Base-by-base conservation (phyloP, 139 green algal species). In the Tetraselmis chui region DNA sequence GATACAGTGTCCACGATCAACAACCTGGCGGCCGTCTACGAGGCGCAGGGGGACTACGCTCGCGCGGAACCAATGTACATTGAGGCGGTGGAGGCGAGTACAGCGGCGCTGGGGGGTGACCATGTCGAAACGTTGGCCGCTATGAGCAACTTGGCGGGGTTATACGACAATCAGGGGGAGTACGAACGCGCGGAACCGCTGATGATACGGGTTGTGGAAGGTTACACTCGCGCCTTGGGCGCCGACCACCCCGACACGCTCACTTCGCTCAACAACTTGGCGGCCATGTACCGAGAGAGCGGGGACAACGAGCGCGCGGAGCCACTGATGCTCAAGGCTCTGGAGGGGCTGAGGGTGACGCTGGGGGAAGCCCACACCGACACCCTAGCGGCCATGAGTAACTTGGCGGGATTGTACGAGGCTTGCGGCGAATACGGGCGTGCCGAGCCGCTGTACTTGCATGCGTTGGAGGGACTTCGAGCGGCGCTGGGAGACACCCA, bases 371-470 rank as follows among this genome's bases (percentile, higher is more conserved):
- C 31, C 0, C 78, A 86, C 59, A 32, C 83, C 24, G 78, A 80
- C 1, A 79, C 83, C 1, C 25, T 32, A 2, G 83, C 83, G 23
- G 83, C 83, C n/a, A 79, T 83, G 32, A 75, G 76, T 22, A 79
- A 86, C 29, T n/a, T 86, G 28, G 83, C 30, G 28, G 1, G 78
- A 5, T 83, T 67, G 5, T 58, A 32, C 2, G 74, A 29, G 5
- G 24, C 29, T 28, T 75, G 80, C 74, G 83, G 79, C 28, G 78
- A 79, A 75, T 75, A 83, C 59, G 74, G 27, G 2, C 32, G 24
- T 24, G 83, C 83, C 28, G 83, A 86, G 79, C 78, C 79, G 59
- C 5, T 80, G 78, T 82, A 80, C 26, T 83, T 78, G 83, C 59
- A 80, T 32, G 78, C 83, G 2, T 31, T 86, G 27, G 82, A 85